These are phyloP conservation scores for Amoebophrya sp. DNA, from an alignment of 169 alveolate genomes.

Conservation along the genomic window DNA sequence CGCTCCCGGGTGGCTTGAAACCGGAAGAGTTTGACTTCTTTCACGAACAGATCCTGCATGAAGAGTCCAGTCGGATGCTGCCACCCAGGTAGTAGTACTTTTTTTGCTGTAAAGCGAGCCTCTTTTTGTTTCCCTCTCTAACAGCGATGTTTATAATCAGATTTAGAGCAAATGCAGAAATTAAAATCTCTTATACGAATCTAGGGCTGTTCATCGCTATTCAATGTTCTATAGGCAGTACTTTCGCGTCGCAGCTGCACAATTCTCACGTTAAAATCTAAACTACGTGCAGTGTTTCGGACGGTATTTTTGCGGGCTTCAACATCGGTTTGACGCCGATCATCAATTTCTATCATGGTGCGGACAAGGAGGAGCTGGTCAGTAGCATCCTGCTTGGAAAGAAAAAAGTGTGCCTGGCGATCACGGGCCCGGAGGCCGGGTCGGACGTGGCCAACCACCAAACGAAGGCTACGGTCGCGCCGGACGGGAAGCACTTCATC, in stretches of 20 bases:
- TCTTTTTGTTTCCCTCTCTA: too few relatives aligned
- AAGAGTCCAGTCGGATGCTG: constrained; percentile 28
- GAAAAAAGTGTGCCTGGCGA: constrained; percentile 26
- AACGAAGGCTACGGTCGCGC: background rate
- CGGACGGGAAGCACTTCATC: constrained; percentile 31
- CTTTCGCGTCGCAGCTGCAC: too few relatives aligned
- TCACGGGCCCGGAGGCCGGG: constrained; percentile 35
- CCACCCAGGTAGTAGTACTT: background rate
- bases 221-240: too few relatives aligned
- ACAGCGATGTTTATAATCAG: too few relatives aligned
- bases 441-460: constrained; percentile 23
- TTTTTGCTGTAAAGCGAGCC: background rate
- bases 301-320: constrained; percentile 33
- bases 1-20: background rate
- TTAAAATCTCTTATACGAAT: too few relatives aligned
- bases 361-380: constrained; percentile 25
- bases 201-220: too few relatives aligned
- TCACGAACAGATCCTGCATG: constrained; percentile 34
- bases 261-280: too few relatives aligned
- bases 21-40: constrained; percentile 29
- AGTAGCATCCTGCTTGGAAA: background rate
- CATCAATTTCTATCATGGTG: constrained; percentile 29
- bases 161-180: too few relatives aligned
- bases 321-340: constrained; percentile 40
- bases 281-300: background rate